These are phyloP conservation scores for Lycium barbarum DNA, from an alignment of 257 asterid genomes.

Conservation along the genomic window DNA sequence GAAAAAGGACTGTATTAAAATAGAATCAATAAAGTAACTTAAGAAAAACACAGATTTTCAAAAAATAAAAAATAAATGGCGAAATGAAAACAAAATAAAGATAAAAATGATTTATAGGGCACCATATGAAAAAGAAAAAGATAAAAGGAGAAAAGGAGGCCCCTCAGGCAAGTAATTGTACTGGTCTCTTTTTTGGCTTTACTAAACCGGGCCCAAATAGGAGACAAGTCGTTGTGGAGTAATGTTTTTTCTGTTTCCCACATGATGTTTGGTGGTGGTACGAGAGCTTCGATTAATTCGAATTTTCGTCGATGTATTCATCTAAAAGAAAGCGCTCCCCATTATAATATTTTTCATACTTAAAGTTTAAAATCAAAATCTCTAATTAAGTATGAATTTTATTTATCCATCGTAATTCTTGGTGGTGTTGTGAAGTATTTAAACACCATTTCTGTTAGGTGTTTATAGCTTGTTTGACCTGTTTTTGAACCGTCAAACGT, in stretches of 20 bases:
- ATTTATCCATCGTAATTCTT: neutral
- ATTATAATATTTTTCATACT: too few relatives aligned
- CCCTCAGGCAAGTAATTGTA: neutral
- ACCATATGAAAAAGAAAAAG: neutral
- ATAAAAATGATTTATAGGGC: neutral
- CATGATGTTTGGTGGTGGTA: neutral
- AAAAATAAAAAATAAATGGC: too few relatives aligned
- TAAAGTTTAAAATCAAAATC: too few relatives aligned
- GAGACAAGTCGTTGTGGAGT: neutral
- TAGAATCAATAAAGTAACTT: neutral
- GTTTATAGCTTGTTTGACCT: neutral
- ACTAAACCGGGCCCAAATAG: neutral
- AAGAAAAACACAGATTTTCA: neutral
- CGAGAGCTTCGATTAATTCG: neutral
- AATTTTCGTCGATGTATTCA: neutral
- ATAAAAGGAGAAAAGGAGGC: neutral
- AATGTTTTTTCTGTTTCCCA: neutral
- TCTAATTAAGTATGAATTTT: neutral
- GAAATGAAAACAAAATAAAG: too few relatives aligned
- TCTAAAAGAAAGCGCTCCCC: too few relatives aligned
- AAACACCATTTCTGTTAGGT: fast-evolving
- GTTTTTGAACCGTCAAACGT: too few relatives aligned
- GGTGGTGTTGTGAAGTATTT: neutral
- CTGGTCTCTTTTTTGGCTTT: neutral
- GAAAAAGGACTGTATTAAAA: neutral